phyloP scores from a whole-genome alignment of 2,329 filamentous ascomycete species.

The Colletotrichum sp. region DNA sequence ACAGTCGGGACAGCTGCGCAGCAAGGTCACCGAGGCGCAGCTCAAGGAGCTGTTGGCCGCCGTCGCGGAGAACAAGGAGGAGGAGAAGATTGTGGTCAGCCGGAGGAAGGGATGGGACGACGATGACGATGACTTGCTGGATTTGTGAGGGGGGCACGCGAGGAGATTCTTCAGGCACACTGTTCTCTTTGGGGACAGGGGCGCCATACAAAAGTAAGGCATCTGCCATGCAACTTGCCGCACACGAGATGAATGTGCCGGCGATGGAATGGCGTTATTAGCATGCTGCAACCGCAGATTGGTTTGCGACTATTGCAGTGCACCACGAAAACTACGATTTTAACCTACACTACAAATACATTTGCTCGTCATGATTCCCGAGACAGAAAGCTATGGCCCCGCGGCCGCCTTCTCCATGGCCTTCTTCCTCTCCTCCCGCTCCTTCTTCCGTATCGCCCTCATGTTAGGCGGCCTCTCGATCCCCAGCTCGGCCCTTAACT shows the following conservation, averaged over 20 bases:
- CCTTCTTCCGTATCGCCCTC: conserved; percentile 74
- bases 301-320: neutral
- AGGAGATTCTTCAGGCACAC: neutral
- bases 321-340: neutral
- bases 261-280: conserved; percentile 16
- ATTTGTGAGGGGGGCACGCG: conserved; percentile 47
- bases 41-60: conserved; percentile 90
- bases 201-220: neutral
- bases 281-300: conserved; percentile 13
- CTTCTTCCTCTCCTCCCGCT: conserved; percentile 71
- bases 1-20: conserved; percentile 81
- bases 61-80: conserved; percentile 78
- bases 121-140: conserved; percentile 79
- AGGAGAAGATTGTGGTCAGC: conserved; percentile 87
- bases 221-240: neutral
- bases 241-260: neutral
- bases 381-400: neutral
- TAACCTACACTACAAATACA: conserved; percentile 12
- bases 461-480: conserved; percentile 91
- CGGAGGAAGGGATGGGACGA: conserved; percentile 86
- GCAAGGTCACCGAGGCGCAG: conserved; percentile 90
- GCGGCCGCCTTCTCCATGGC: conserved; percentile 53
- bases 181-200: neutral
- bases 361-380: neutral
- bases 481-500: conserved; percentile 74